Conservation (phyloP, 805 yeast genomes). For the Lachancea kluyveri region DNA sequence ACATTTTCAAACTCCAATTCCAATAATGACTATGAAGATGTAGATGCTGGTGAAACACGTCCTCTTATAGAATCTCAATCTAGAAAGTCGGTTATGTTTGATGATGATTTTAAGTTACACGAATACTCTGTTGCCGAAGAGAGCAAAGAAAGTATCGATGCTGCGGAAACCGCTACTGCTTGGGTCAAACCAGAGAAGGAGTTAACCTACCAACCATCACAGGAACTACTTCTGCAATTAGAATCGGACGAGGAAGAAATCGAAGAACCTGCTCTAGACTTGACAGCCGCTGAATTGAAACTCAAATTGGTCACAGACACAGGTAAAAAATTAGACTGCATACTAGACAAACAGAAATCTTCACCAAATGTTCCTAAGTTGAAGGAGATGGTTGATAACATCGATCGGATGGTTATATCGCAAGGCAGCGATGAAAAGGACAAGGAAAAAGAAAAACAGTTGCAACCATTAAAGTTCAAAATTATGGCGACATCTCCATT, state of each 20-base stretch:
- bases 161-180: no score
- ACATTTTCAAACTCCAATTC: slow-evolving; percentile 11
- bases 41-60: neutral
- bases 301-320: slow-evolving; percentile 13
- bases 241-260: no score
- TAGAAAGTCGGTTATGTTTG: slow-evolving; percentile 14
- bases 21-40: neutral
- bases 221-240: no score
- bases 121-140: slow-evolving; percentile 11
- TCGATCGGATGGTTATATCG: slow-evolving; percentile 2
- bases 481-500: slow-evolving; percentile 22
- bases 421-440: slow-evolving; percentile 1
- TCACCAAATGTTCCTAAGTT: slow-evolving; percentile 11
- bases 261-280: no score
- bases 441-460: slow-evolving; percentile 2
- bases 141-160: no score
- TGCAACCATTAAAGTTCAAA: slow-evolving; percentile 11
- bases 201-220: no score
- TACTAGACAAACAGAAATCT: slow-evolving; percentile 9
- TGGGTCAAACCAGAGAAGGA: slow-evolving; percentile 1
- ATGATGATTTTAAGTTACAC: slow-evolving; percentile 15
- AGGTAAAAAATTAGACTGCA: slow-evolving; percentile 11
- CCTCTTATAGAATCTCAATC: slow-evolving; percentile 2
- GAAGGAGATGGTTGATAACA: slow-evolving; percentile 14
- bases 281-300: slow-evolving; percentile 12